A percentile compares a stretch with the other conserved stretches of the same genome.
phyloP scores from a whole-genome alignment of 768 basidiomycete genomes.

The Vararia minispora region DNA sequence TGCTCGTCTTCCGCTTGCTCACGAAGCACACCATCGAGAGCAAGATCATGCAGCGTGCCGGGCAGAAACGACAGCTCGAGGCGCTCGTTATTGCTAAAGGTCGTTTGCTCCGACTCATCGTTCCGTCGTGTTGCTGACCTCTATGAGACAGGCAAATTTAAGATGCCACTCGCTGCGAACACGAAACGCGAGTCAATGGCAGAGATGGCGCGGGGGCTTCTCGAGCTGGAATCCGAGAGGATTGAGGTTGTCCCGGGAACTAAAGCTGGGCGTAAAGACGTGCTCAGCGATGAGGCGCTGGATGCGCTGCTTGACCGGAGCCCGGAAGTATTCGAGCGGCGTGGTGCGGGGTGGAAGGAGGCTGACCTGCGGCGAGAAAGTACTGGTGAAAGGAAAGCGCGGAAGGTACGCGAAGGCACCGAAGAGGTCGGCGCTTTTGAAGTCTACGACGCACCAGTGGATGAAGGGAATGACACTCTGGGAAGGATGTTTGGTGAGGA shows the following conservation, averaged over 20 bases:
- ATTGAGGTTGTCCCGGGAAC: slow-evolving; percentile 77
- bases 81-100: slow-evolving; percentile 93
- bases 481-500: slow-evolving; percentile 55
- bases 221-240: slow-evolving; percentile 79
- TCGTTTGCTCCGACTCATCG: slow-evolving; percentile 15
- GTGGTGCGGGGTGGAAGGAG: slow-evolving; percentile 68
- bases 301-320: slow-evolving; percentile 72
- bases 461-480: slow-evolving; percentile 56
- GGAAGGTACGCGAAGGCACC: not conserved
- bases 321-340: slow-evolving; percentile 57
- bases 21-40: slow-evolving; percentile 86
- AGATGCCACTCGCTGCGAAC: slow-evolving; percentile 47
- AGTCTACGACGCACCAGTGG: slow-evolving; percentile 58
- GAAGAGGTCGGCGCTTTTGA: slow-evolving; percentile 54
- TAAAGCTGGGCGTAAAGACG: slow-evolving; percentile 52
- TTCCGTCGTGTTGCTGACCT: not conserved
- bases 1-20: slow-evolving; percentile 81
- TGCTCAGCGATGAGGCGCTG: slow-evolving; percentile 77
- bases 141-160: slow-evolving; percentile 61
- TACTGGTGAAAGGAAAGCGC: slow-evolving; percentile 6
- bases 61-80: slow-evolving; percentile 83
- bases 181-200: slow-evolving; percentile 48
- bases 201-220: slow-evolving; percentile 69
- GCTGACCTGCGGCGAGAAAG: slow-evolving; percentile 18
- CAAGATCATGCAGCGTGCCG: slow-evolving; percentile 80